Evolutionary conservation across 2,329 filamentous ascomycete species (phyloP), one percentile per base, ranked within the genome.

Genomic region (Colletotrichum abscissum): DNA sequence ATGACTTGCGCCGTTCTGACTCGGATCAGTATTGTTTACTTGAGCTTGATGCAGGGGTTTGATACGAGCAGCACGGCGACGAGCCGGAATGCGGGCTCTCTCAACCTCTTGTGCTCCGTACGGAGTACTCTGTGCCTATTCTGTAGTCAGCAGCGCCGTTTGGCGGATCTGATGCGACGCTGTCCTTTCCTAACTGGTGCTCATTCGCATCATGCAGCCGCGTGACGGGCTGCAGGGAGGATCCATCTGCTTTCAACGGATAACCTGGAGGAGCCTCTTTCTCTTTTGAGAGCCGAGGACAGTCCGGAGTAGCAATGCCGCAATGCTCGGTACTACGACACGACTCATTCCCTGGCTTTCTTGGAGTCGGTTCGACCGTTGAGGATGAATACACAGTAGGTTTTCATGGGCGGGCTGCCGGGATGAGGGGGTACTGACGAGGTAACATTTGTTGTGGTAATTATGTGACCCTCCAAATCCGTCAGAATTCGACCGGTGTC

Each of bases 161-260:
- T 60, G 46, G 65, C 56, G 28, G 35, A 56, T 24, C n/a, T 30
- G 65, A 54, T 46, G 28, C 42, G 26, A 49, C 33, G 14, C 24
- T 58, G 55, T 16, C 55, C 12, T 58, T 28, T 49, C 16, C 26
- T 26, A n/a, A 30, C 28, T 19, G 28, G 19, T 24, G 22, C 46
- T 57, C 49, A 67, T 69, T 56, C 49, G 46, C 46, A 69, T 42
- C 66, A 63, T 59, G 58, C 66, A 68, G 58, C 66, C 66, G 58
- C 42, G 35, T 69, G 54, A 42, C 52, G 60, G 33, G 49, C 52
- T 63, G 58, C 67, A 69, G 30, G 54, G 28, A 30, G 68, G 24
- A 42, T 38, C 63, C 56, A 62, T 62, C 9, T n/a, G n/a, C 65
- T 65, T n/a, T 60, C 54, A 16, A n/a, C 42, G 12, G 26, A 30